Base-by-base conservation (phyloP, 805 yeast genomes). In the Hermanozyma aechmeae region DNA sequence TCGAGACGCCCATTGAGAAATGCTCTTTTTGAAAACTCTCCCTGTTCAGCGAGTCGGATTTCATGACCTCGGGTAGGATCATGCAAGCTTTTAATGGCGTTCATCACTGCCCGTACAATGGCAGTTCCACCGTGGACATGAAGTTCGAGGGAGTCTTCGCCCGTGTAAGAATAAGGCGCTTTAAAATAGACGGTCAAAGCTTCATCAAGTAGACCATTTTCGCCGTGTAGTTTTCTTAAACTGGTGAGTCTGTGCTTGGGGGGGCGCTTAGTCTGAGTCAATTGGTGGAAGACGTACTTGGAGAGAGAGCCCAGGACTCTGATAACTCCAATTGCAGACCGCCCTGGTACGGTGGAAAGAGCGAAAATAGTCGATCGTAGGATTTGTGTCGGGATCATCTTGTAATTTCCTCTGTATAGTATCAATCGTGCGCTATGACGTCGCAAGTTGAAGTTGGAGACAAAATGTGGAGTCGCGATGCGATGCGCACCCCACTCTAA, bases 111-210 rank as follows among this genome's bases (percentile, higher is more conserved):
- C 27, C 65, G 61, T 2, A 83, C 71, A 2, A 89, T 84, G 0
- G 97, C 96, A 9, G 69, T 74, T 4, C 97, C 96, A 3, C 98
- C 98, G 52, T 92, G 98, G 2, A 83, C 53, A 46, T 92, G 96
- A n/a, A 92, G 50, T 45, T 92, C 98, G 7, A 87, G 58, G 15
- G 80, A 43, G 42, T 89, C 96, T 50, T 92, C 97, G 2, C 98
- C 98, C 0, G 97, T 92, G 45, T 78, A 92, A 0, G 95, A 78
- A 10, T 65, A 59, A 1, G 96, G 96, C 2, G 68, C 69, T 12
- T 71, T 51, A 53, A 89, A 87, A 45, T 57, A 78, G 1, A 86
- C 44, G 0, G 79, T 61, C 13, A 92, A 52, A 0, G 96, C 83
- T 36, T 83, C 80, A 53, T 92, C 98, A 6, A 92, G 52, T 2